phyloP scores from a whole-genome alignment of 2,329 filamentous ascomycete species.

The Huntiella omanensis region DNA sequence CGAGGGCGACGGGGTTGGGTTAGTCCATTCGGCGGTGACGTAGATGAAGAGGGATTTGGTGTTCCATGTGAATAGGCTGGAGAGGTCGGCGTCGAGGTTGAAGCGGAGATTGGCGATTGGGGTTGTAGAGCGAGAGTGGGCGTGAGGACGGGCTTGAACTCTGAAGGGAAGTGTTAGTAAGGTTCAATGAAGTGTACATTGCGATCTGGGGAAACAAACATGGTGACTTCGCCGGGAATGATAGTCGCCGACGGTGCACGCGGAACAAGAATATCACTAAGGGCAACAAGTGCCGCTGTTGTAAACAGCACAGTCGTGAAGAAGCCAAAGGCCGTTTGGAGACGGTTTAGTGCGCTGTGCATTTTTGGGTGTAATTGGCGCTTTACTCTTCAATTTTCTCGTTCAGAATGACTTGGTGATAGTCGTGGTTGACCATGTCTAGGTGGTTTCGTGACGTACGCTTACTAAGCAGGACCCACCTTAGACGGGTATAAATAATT shows the following conservation, averaged over 20 bases:
- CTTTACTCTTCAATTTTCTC: background rate
- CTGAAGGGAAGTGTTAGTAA: constrained; percentile 23
- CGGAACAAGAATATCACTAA: constrained; percentile 54
- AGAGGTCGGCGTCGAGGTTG: constrained; percentile 78
- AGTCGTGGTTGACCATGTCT: background rate
- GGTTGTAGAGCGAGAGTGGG: constrained; percentile 81
- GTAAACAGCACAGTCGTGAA: constrained; percentile 86
- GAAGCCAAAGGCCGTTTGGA: constrained; percentile 91
- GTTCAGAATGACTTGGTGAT: background rate
- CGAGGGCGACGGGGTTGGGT: constrained; percentile 9
- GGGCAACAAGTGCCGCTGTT: constrained; percentile 60
- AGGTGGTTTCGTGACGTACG: too few relatives aligned
- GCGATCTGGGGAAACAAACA: constrained; percentile 36
- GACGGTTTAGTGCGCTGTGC: constrained; percentile 70
- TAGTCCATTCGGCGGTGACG: constrained; percentile 60
- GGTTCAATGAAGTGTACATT: background rate
- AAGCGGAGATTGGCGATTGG: constrained; percentile 93
- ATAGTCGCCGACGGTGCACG: constrained; percentile 46
- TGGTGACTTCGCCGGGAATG: constrained; percentile 58
- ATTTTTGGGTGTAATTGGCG: constrained; percentile 31
- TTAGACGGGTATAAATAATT: too few relatives aligned
- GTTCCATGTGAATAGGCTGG: constrained; percentile 94
- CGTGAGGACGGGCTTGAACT: constrained; percentile 81
- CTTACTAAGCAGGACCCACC: too few relatives aligned
- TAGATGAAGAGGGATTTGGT: constrained; percentile 97